Base-by-base conservation (phyloP, 352 stramenopile genomes). In the Phytophthora tubulina region DNA sequence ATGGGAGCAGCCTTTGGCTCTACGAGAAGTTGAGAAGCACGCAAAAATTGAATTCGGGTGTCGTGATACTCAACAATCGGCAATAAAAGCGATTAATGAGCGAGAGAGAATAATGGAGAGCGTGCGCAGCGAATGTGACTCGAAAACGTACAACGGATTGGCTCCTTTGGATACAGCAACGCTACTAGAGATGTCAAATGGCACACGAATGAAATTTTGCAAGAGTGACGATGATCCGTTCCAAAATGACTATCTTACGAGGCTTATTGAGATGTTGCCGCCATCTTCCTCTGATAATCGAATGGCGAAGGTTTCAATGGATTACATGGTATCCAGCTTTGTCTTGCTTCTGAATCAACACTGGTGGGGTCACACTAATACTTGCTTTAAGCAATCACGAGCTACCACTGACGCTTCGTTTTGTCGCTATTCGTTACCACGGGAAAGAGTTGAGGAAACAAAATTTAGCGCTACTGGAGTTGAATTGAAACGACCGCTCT, bases 311-410 rank as follows among this genome's bases (percentile, higher is more conserved):
- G 30, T 5, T 9, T 13, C 11, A 33, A 31, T 62, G 6, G 54
- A 62, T 38, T 62, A 42, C 15, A 51, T 62, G 39, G 54, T 62
- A 2, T 62, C 54, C 2, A 13, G 27, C 32, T n/a, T 62, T 14
- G 54, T 31, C 6, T 30, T 51, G 13, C 52, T 52, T 21, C 39
- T 62, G 4, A 53, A 62, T 32, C 39, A 62, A n/a, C 54, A 62
- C 54, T 51, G 17, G 39, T 62, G 54, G 54, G 17, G 21, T 27
- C 54, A 62, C 30, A 62, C 54, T 1, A 50, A 2, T 10, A 52
- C 36, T 13, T 51, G 38, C 33, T 57, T 57, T 30, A 57, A 44
- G 17, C 15, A 9, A 11, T 57, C 50, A 3, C 32, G 33, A 15
- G 15, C 17, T 0, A 45, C 50, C 14, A 3, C 11, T 9, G n/a